Percentiles rank a stretch among this genome's conserved stretches.
Evolutionary conservation across 805 yeast species (phyloP).

Genomic region (Priceomyces fermenticarens): DNA sequence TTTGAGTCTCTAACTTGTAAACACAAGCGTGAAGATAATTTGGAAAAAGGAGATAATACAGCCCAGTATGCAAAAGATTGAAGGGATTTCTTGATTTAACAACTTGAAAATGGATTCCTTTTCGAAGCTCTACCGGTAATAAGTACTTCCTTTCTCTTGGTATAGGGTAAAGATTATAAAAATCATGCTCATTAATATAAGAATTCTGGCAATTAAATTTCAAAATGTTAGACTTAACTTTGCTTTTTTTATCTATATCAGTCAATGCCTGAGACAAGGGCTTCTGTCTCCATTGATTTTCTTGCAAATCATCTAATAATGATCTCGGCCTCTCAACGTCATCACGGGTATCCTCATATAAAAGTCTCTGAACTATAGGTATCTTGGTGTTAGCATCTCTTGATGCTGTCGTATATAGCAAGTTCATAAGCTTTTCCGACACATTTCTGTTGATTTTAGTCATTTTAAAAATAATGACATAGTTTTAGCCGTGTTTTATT

Average conservation of each 20-base stretch:
- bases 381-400: conserved; percentile 25
- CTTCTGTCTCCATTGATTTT: conserved; percentile 28
- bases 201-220: conserved; percentile 37
- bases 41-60: conserved; percentile 54
- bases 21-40: conserved; percentile 46
- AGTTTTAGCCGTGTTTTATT: no score
- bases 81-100: conserved; percentile 49
- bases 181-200: conserved; percentile 36
- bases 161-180: conserved; percentile 35
- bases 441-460: conserved; percentile 14
- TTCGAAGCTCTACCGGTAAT: conserved; percentile 16
- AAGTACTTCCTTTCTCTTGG: conserved; percentile 26
- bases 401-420: conserved; percentile 28
- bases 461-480: not conserved
- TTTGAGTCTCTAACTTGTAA: conserved; percentile 49
- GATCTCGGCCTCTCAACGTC: conserved; percentile 12
- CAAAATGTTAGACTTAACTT: conserved; percentile 28
- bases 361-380: conserved; percentile 23
- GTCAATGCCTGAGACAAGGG: conserved; percentile 22
- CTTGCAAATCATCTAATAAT: conserved; percentile 25
- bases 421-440: conserved; percentile 25
- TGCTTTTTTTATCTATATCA: conserved; percentile 16
- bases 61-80: conserved; percentile 42
- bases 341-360: conserved; percentile 17
- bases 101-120: conserved; percentile 34